Conservation (phyloP, 768 basidiomycete species). For the Tylopilus plumbeoviolaceoides region DNA sequence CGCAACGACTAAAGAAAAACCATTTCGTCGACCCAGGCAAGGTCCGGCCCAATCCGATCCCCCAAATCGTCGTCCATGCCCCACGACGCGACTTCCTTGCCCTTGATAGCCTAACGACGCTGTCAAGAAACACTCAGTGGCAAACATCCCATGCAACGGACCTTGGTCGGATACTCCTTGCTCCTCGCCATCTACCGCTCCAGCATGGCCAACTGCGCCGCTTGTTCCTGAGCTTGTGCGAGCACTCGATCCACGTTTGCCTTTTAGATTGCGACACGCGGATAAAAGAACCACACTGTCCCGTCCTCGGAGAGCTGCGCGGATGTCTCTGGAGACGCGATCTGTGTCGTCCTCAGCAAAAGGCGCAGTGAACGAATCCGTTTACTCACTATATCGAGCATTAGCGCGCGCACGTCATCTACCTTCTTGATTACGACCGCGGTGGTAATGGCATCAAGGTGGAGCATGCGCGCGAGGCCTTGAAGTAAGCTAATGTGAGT, state of each 20-base stretch:
- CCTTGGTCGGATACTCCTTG: too few relatives aligned
- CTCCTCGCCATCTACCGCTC: slow-evolving; percentile 1
- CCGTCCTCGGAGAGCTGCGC: slow-evolving; percentile 64
- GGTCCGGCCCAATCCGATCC: slow-evolving; percentile 19
- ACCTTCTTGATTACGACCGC: slow-evolving; percentile 40
- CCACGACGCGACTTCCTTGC: slow-evolving; percentile 27
- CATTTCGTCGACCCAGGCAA: slow-evolving; percentile 27
- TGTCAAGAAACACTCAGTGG: too few relatives aligned
- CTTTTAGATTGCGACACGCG: slow-evolving; percentile 53
- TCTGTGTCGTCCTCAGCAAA: slow-evolving; percentile 39
- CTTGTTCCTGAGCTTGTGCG: slow-evolving; percentile 48
- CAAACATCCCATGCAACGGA: too few relatives aligned
- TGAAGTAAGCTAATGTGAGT: slow-evolving; percentile 80
- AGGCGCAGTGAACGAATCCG: not conserved
- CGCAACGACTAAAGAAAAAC: slow-evolving; percentile 14
- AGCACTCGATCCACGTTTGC: slow-evolving; percentile 60
- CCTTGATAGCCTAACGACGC: slow-evolving; percentile 24
- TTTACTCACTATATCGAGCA: slow-evolving; percentile 70
- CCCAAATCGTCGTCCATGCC: slow-evolving; percentile 28
- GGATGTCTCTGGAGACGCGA: slow-evolving; percentile 64
- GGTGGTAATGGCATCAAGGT: slow-evolving; percentile 66
- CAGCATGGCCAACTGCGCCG: slow-evolving; percentile 27
- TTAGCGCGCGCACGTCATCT: slow-evolving; percentile 52
- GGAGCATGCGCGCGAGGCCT: too few relatives aligned
- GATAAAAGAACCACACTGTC: slow-evolving; percentile 72